Evolutionary conservation across 495 filamentous ascomycete genomes (phyloP).

Genomic region (Neurospora tetraspora): DNA sequence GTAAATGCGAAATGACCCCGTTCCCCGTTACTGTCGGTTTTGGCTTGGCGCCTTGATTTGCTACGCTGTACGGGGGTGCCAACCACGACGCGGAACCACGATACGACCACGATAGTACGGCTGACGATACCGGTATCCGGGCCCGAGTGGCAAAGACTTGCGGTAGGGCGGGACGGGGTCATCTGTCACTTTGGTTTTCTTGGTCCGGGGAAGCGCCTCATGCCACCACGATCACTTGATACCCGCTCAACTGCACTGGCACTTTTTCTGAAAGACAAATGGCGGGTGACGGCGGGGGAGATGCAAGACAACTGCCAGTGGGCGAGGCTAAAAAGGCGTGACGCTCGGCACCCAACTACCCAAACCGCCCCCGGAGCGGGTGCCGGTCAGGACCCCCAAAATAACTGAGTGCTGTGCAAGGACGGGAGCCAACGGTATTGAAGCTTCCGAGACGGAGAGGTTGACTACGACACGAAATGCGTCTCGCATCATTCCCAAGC

Average conservation of each 20-base stretch:
- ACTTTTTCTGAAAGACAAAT: not conserved
- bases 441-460: not conserved
- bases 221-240: not conserved
- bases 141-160: not conserved
- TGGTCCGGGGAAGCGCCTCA: not conserved
- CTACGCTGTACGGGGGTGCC: not conserved
- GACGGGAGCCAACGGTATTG: not conserved
- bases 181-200: not conserved
- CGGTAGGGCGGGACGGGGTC: not conserved
- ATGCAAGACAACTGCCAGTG: not conserved
- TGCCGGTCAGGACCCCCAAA: not conserved
- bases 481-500: not conserved
- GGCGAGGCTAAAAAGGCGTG: not conserved
- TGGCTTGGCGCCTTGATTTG: not conserved
- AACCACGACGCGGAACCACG: not conserved
- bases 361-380: not conserved
- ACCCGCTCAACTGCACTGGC: not conserved
- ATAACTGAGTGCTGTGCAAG: not conserved
- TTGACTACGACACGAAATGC: not conserved
- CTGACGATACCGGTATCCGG: not conserved
- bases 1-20: not conserved
- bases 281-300: not conserved
- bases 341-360: not conserved
- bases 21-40: not conserved
- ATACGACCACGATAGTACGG: not conserved